Evolutionary conservation across 345 rosid species (phyloP), one percentile per base, ranked within the genome.

Genomic region (Eucalyptus curtisii): DNA sequence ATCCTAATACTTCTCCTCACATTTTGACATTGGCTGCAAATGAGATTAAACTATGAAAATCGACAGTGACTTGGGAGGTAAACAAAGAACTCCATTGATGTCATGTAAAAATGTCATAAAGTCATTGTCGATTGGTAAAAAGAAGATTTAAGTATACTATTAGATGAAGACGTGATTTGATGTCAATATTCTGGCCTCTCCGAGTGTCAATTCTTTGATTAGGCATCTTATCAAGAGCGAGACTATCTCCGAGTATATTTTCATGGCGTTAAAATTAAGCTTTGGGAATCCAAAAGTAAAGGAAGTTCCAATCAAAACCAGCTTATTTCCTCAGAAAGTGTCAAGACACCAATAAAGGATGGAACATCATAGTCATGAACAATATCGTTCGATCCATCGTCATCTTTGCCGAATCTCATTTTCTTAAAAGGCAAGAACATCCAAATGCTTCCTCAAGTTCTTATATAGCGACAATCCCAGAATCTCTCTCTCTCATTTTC

Each of bases 101-200:
- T 37, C 27, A 10, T 37, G 45, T 33, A 71, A 71, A 19, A 37
- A 37, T 71, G 40, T 19, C 12, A 6, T 10, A 19, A 19, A 37
- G 24, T 10, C 27, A 71, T 1, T 9, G 13, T 0, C 13, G 4
- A 17, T 71, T 33, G 37, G 20, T 31, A 31, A n/a, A 66, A n/a
- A 66, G 13, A 22, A 13, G 1, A 31, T 2, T 16, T 31, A 4
- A 16, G 37, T 31, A 68, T 31, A 11, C 12, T 76, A 19, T 12
- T 2, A 3, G 82, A 37, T 0, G 15, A 19, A 20, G 7, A 6
- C 1, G 3, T 10, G 8, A 76, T 76, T 37, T 20, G 8, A 76
- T 20, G 7, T 40, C 42, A 10, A 10, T 76, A 76, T 19, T 76
- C 0, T 10, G 2, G 2, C 82, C 27, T 19, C 14, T 7, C 1